Percentiles rank a stretch among this genome's conserved stretches.
These are phyloP conservation scores for Alternaria alternata DNA, from an alignment of 2,329 filamentous ascomycete genomes.

Conservation along the genomic window DNA sequence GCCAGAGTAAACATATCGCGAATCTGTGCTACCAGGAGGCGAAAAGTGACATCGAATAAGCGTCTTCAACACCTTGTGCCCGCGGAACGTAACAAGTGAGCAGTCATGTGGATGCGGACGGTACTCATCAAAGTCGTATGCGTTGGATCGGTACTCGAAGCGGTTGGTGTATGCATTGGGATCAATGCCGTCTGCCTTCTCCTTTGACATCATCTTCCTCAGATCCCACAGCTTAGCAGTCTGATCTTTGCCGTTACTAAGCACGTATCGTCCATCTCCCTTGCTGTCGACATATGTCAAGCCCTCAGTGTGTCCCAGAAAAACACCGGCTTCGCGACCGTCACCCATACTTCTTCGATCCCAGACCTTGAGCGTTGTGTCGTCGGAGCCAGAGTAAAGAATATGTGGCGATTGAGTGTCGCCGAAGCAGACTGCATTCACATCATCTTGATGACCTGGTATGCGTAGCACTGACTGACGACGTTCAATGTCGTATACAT, in stretches of 20 bases:
- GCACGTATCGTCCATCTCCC: slow-evolving; percentile 86
- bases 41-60: slow-evolving; percentile 96
- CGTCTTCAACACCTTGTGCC: slow-evolving; percentile 87
- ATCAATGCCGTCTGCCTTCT: slow-evolving; percentile 66
- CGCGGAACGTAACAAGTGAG: slow-evolving; percentile 90
- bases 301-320: slow-evolving; percentile 71
- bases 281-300: slow-evolving; percentile 78
- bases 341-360: slow-evolving; percentile 77
- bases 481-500: slow-evolving; percentile 92
- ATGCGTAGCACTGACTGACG: slow-evolving; percentile 77
- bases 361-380: slow-evolving; percentile 95
- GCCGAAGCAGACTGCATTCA: slow-evolving; percentile 96
- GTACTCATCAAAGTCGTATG: slow-evolving; percentile 71
- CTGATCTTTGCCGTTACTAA: slow-evolving; percentile 95
- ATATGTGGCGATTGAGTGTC: slow-evolving; percentile 90
- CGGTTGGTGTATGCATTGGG: slow-evolving; percentile 65
- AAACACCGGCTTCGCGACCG: slow-evolving; percentile 69
- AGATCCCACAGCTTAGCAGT: slow-evolving; percentile 98
- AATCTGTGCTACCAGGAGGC: slow-evolving; percentile 83
- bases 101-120: slow-evolving; percentile 84
- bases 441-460: slow-evolving; percentile 82
- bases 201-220: slow-evolving; percentile 82
- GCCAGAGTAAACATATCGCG: slow-evolving; percentile 90
- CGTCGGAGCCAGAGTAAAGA: slow-evolving; percentile 94
- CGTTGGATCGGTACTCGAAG: slow-evolving; percentile 78